Conservation (phyloP, 805 yeast species). For the Jamesozyma hellenica region DNA sequence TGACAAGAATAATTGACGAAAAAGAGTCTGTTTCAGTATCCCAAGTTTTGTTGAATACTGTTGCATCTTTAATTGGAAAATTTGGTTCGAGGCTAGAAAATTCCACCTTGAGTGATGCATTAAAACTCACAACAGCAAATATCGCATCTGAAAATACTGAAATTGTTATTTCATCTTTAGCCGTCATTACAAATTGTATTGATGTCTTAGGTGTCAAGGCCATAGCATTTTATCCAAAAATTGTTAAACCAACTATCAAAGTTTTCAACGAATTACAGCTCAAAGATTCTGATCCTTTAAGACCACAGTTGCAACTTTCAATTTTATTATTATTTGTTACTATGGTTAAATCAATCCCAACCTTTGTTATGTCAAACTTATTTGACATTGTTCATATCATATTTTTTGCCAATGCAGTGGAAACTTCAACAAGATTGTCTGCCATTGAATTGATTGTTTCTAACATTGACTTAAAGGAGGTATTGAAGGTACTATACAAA, state of each 20-base stretch:
- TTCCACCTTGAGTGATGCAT: slow-evolving; percentile 37
- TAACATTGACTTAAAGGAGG: slow-evolving; percentile 55
- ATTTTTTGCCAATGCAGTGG: slow-evolving; percentile 47
- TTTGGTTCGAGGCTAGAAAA: slow-evolving; percentile 46
- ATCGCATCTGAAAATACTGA: slow-evolving; percentile 48
- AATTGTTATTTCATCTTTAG: slow-evolving; percentile 60
- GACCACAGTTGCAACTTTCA: slow-evolving; percentile 50
- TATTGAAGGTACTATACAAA: slow-evolving; percentile 50
- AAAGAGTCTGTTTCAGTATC: slow-evolving; percentile 36
- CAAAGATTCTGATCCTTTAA: slow-evolving; percentile 19
- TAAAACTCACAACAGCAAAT: slow-evolving; percentile 42
- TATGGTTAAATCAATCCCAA: slow-evolving; percentile 73
- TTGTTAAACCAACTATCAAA: slow-evolving; percentile 62
- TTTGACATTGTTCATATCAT: slow-evolving; percentile 50
- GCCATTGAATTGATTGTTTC: slow-evolving; percentile 52
- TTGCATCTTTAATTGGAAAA: slow-evolving; percentile 52
- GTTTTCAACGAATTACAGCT: slow-evolving; percentile 38
- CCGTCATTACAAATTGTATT: slow-evolving; percentile 59
- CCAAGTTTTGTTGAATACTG: slow-evolving; percentile 61
- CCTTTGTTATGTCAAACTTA: slow-evolving; percentile 64
- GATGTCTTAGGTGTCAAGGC: slow-evolving; percentile 74
- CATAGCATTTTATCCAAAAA: slow-evolving; percentile 75
- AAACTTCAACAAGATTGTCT: slow-evolving; percentile 49
- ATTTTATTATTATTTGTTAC: slow-evolving; percentile 63
- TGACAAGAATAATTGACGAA: slow-evolving; percentile 29